Evolutionary conservation across 352 stramenopile genomes (phyloP).

Genomic region (Pythium pyrilobum): DNA sequence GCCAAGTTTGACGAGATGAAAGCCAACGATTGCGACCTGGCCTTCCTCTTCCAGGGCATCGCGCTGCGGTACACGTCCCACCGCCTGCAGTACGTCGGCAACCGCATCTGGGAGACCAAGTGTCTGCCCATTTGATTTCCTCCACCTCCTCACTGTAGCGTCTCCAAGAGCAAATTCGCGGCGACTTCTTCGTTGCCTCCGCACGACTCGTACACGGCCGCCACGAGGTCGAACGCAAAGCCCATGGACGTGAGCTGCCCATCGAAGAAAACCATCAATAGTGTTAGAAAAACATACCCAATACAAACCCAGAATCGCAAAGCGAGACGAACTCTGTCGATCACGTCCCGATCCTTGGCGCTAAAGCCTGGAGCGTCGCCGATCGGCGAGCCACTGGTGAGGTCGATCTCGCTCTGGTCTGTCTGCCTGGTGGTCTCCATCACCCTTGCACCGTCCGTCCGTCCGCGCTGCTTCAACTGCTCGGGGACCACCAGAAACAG

Average conservation of each 20-base stretch:
- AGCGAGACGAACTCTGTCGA: constrained; percentile 32
- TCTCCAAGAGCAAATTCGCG: constrained; percentile 52
- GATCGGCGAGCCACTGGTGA: not conserved
- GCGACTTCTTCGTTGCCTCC: constrained; percentile 44
- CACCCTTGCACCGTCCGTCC: no score
- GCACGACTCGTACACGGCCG: constrained; percentile 58
- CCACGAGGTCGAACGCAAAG: constrained; percentile 45
- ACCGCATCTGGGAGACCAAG: constrained; percentile 84
- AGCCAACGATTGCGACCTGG: constrained; percentile 47
- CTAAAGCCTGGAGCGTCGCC: not conserved
- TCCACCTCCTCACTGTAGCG: constrained; percentile 16
- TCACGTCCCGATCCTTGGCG: constrained; percentile 6
- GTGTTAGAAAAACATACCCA: not conserved
- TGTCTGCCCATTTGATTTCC: constrained; percentile 53
- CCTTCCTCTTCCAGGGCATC: constrained; percentile 73
- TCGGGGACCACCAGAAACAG: constrained; percentile 15
- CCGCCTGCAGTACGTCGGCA: constrained; percentile 74
- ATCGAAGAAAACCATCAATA: no score
- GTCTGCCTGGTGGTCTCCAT: not conserved
- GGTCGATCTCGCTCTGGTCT: constrained; percentile 5
- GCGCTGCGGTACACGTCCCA: constrained; percentile 72
- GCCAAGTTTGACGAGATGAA: constrained; percentile 63
- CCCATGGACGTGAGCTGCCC: constrained; percentile 64
- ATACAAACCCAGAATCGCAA: not conserved
- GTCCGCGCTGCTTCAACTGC: no score